Base-by-base conservation (phyloP, 108 stramenopile species). In the Craspedostauros australis region DNA sequence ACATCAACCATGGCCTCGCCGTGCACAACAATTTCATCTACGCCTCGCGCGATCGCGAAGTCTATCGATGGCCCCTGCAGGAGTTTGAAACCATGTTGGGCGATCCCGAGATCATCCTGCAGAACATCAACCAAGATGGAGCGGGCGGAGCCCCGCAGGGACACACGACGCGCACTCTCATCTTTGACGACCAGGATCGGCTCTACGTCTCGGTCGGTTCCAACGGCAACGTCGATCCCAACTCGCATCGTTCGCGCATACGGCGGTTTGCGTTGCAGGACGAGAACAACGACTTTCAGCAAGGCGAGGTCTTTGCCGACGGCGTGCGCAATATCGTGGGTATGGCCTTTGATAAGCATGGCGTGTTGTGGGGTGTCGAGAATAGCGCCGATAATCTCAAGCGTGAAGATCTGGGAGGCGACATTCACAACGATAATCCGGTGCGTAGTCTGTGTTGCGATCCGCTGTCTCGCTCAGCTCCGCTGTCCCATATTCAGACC, bases 271-370 rank as follows among this genome's bases (percentile, higher is more conserved):
- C 62, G 22, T 50, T 66, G 18, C 37, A 57, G 8, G 18, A 48
- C 8, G 50, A 48, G 27, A 43, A 60, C 22, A 26, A 26, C 0
- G 60, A 75, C 23, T 86, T 82, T 58, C 57, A 55, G n/a, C 37
- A 36, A 3, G 57, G 72, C 14, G 76, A 82, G 52, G 75, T 86
- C 8, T 86, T 82, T 68, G 85, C 85, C 0, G 85, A 86, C 66
- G 85, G 85, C 14, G 26, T 86, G 8, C 42, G 85, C 14, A 86
- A 86, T 56, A 79, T 80, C 39, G 85, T 86, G 23, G 85, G 85
- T 3, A 41, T 86, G n/a, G 81, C 80, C 0, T 86, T 86, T 57
- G 85, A 86, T 50, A 51, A 41, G 4, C 50, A 63, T 50, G 81
- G 79, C 36, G 66, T 62, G 21, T 64, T 86, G 8, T 86, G 80